Percentiles rank a stretch among this genome's conserved stretches.
Evolutionary conservation across 2,329 filamentous ascomycete species (phyloP).

Genomic region (Niveomyces coronatus): DNA sequence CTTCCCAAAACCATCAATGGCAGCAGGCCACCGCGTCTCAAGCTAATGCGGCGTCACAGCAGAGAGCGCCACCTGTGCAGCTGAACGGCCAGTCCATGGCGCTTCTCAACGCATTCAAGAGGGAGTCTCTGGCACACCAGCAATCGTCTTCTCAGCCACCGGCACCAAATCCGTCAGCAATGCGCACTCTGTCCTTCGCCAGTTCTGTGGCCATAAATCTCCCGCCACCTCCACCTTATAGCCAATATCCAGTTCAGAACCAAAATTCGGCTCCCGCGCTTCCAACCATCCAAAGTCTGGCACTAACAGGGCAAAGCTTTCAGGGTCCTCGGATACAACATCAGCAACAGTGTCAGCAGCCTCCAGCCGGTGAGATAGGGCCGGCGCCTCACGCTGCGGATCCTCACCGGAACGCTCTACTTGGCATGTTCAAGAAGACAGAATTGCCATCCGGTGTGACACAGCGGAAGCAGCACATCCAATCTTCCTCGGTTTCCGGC

Average conservation of each 20-base stretch:
- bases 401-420: constrained; percentile 36
- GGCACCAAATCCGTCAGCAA: constrained; percentile 9
- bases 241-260: constrained; percentile 3
- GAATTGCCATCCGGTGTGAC: constrained; percentile 1
- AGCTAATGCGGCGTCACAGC: neutral
- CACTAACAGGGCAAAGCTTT: neutral
- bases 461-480: constrained; percentile 11
- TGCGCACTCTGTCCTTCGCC: neutral
- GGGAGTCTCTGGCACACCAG: constrained; percentile 15
- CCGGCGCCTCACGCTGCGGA: constrained; percentile 15
- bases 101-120: constrained; percentile 35
- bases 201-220: constrained; percentile 1
- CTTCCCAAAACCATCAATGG: constrained; percentile 15
- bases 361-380: constrained; percentile 9
- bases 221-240: constrained; percentile 8
- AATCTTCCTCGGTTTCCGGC: constrained; percentile 4
- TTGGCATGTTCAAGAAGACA: constrained; percentile 44
- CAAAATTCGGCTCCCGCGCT: neutral
- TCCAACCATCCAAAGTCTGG: neutral
- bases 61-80: constrained; percentile 14
- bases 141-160: constrained; percentile 12
- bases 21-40: constrained; percentile 10
- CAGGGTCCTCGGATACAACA: neutral
- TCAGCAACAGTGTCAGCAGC: neutral
- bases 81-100: constrained; percentile 33